Conservation (phyloP, 768 basidiomycete species). For the Suillus brevipes region DNA sequence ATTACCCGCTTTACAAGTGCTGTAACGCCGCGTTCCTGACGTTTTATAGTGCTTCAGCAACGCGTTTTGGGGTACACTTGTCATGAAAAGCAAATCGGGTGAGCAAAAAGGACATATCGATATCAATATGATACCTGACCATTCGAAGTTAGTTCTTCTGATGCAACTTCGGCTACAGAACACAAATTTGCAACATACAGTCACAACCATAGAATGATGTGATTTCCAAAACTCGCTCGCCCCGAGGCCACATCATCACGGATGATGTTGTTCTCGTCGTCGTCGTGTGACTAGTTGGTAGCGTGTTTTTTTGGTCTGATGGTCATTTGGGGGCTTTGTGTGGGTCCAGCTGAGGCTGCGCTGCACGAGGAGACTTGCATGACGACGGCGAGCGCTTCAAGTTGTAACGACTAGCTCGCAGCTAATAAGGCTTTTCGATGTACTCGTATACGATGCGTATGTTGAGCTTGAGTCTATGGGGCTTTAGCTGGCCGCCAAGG, state of each 20-base stretch:
- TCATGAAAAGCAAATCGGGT: not conserved
- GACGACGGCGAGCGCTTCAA: not conserved
- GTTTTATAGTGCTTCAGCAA: not conserved
- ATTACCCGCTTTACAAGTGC: not conserved
- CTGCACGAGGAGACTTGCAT: not conserved
- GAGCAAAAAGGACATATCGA: not conserved
- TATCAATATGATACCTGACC: not conserved
- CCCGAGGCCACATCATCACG: not conserved
- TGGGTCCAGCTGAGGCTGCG: not conserved
- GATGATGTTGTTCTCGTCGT: not conserved
- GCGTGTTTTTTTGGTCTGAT: not conserved
- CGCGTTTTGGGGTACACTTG: not conserved
- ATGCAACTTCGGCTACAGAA: not conserved
- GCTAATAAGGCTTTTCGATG: not conserved
- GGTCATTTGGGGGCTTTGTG: not conserved
- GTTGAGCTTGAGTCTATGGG: not conserved
- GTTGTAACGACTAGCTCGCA: not conserved
- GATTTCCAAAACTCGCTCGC: not conserved
- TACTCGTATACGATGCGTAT: not conserved
- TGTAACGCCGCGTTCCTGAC: constrained; percentile 1
- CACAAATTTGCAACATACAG: not conserved
- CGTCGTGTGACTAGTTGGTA: not conserved
- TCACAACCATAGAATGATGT: not conserved
- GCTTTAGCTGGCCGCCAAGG: not conserved
- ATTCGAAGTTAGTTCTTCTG: not conserved